phyloP scores from a whole-genome alignment of 345 rosid genomes.

The Eucalyptus pumila region DNA sequence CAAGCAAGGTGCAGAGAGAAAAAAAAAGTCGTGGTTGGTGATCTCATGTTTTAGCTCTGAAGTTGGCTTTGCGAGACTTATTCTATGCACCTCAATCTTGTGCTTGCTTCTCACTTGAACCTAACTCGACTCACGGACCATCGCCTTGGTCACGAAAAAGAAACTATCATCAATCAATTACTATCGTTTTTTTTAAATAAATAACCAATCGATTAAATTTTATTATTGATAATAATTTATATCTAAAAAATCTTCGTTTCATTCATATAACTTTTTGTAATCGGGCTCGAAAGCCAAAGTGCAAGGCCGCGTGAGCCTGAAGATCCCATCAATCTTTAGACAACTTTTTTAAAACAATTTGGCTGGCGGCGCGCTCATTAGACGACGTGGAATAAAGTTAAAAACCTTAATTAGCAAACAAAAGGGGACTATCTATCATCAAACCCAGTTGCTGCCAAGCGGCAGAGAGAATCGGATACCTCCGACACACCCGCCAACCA shows the following conservation, averaged over 20 bases:
- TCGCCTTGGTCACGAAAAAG: neutral
- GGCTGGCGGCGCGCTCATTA: neutral
- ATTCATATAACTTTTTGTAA: neutral
- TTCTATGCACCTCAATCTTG: neutral
- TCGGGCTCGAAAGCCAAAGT: neutral
- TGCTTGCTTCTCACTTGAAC: neutral
- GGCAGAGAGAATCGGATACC: neutral
- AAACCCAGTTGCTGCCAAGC: neutral
- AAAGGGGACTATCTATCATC: neutral
- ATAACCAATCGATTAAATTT: neutral
- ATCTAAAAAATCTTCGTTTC: rapidly evolving
- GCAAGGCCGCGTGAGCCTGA: neutral
- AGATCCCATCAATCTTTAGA: neutral
- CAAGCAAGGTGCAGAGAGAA: too few species aligned
- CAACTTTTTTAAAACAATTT: neutral
- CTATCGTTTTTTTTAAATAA: rapidly evolving
- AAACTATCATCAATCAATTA: neutral
- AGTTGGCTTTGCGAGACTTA: neutral
- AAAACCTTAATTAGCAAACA: neutral
- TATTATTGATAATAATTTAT: rapidly evolving
- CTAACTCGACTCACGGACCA: neutral
- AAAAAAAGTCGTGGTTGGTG: neutral
- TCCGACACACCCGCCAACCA: neutral
- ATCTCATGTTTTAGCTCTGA: neutral
- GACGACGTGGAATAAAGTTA: neutral